Conservation (phyloP, 495 filamentous ascomycete species). For the Penicillium antarcticum region DNA sequence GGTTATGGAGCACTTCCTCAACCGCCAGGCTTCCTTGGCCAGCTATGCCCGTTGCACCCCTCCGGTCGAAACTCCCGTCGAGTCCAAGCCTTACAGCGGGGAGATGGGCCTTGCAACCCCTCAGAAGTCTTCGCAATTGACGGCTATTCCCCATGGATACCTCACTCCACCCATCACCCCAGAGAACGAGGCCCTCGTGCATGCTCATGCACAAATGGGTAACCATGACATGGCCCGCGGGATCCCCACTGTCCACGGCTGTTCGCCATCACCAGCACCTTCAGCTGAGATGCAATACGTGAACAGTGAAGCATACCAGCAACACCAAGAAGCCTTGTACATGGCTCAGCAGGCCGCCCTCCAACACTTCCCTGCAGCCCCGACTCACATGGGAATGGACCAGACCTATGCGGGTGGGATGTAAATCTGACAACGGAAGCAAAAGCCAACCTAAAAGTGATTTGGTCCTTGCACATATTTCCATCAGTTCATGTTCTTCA, state of each 20-base stretch:
- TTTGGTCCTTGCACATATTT: constrained; percentile 27
- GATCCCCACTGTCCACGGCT: constrained; percentile 23
- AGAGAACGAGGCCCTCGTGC: constrained; percentile 62
- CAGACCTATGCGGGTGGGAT: constrained; percentile 31
- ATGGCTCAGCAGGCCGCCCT: constrained; percentile 19
- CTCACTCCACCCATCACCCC: constrained; percentile 95
- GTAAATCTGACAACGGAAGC: constrained; percentile 14
- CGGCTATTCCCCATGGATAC: constrained; percentile 72
- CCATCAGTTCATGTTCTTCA: constrained; percentile 12
- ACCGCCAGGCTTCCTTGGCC: constrained; percentile 73
- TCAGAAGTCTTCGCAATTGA: constrained; percentile 68
- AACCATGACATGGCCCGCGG: constrained; percentile 26
- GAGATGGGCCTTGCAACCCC: constrained; percentile 70
- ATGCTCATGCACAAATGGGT: constrained; percentile 23
- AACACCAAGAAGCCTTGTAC: constrained; percentile 32
- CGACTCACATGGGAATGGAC: constrained; percentile 37
- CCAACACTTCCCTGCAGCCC: constrained; percentile 29
- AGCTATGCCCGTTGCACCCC: constrained; percentile 68
- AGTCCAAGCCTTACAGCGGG: constrained; percentile 51
- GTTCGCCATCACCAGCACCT: constrained; percentile 39
- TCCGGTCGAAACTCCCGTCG: constrained; percentile 57
- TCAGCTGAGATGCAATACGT: constrained; percentile 40
- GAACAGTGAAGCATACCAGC: constrained; percentile 35
- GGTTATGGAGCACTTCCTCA: constrained; percentile 82
- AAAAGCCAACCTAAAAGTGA: constrained; percentile 20